Conservation (phyloP, 129 eudicot species). For the Escallonia herrerae region DNA sequence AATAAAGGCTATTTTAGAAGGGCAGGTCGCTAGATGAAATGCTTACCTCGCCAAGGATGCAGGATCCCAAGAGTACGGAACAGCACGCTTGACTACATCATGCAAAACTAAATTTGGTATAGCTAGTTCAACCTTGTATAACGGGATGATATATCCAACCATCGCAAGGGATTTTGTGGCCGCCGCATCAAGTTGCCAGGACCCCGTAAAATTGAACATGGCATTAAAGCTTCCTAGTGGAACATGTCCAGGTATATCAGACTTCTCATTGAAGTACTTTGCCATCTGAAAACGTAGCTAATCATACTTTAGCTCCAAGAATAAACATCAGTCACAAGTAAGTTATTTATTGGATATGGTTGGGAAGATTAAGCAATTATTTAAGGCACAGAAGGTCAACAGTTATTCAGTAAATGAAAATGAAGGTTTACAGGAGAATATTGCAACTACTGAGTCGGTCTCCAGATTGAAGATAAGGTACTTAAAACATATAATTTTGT, state of each 20-base stretch:
- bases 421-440: too few relatives aligned
- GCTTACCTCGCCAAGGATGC: constrained; percentile 83
- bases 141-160: constrained; percentile 70
- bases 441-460: too few relatives aligned
- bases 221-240: constrained; percentile 96
- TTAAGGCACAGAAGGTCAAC: too few relatives aligned
- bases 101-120: constrained; percentile 51
- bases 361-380: too few relatives aligned
- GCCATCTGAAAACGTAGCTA: constrained; percentile 58
- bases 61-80: constrained; percentile 95
- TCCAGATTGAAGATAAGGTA: too few relatives aligned
- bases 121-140: constrained; percentile 47
- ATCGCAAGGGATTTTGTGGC: constrained; percentile 90
- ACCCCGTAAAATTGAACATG: constrained; percentile 93
- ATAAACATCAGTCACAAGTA: not conserved
- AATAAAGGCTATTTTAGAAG: not conserved
- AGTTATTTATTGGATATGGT: not conserved
- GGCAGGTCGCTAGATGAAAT: not conserved
- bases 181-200: constrained; percentile 79
- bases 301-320: constrained; percentile 16
- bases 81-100: constrained; percentile 74
- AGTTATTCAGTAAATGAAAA: too few relatives aligned
- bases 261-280: constrained; percentile 61
- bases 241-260: constrained; percentile 49
- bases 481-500: too few relatives aligned